Base-by-base conservation (phyloP, 2,329 filamentous ascomycete species). In the Phialemonium atrogriseum region DNA sequence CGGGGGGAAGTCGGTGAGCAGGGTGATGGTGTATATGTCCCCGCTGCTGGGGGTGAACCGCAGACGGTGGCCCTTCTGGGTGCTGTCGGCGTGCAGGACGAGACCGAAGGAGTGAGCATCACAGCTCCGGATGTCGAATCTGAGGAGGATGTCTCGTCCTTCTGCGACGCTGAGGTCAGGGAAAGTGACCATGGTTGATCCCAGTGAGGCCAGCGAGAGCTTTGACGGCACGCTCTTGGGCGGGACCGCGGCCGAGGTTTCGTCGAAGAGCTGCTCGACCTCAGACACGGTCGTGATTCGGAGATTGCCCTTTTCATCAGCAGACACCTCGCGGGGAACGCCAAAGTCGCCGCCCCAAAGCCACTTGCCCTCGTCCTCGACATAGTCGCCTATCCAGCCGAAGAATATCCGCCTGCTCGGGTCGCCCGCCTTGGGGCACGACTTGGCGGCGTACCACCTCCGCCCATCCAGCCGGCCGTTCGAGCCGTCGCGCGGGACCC, bases 361-460 rank as follows among this genome's bases (percentile, higher is more conserved):
- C 54, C 54, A 58, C 42, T 55, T 55, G 8, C 45, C 43, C 31
- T 57, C 52, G 19, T 52, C 44, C 10, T 45, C 48, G 4, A 39
- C 47, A 32, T 50, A 49, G 34, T 58, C 54, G 8, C 45, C 53
- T 10, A 52, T 42, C 54, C 54, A 58, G 5, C 54, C 54, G 28
- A 58, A 58, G 37, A 39, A 51, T 14, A 58, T 40, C 8, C 54
- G 44, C 35, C 43, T 50, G 14, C 35, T 40, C 2, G 49, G 33
- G 11, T 53, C 42, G 7, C 47, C 51, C 3, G 39, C 48, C 16
- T 45, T 48, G 7, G 47, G 46, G n/a, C 50, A 54, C 0, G 52
- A 58, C 37, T 56, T 56, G 10, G 53, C 55, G 4, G 53, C 55
- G 25, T 58, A 58, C 52, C 53, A 58, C 12, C 55, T 41, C 4